Evolutionary conservation across 257 asterid genomes (phyloP), one percentile per base, ranked within the genome.

Genomic region (Solanum appendiculatum): DNA sequence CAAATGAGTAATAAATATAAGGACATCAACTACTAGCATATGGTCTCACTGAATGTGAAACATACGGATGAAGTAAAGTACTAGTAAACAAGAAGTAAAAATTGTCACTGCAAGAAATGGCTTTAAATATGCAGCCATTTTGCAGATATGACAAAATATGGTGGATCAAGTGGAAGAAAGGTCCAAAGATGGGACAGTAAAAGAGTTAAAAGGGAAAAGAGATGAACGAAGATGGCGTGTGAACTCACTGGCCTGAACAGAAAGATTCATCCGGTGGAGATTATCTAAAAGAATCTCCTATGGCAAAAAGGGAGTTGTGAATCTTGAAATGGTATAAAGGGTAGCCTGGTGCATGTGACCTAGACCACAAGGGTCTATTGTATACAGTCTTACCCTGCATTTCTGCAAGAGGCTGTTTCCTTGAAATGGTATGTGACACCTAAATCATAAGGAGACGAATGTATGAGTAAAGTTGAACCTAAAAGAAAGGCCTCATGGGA

Each of bases 71-170:
- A 16, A 84, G 3, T n/a, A n/a, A 16, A 84, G 27, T 40, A 82
- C 68, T 10, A 83, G 51, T 25, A 63, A 58, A 20, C 54, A 83
- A 34, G 51, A 36, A 36, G 73, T 83, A 46, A 13, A 80, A 46
- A 10, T 82, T 42, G 89, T 74, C 84, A 87, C 8, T 36, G 89
- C 86, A 78, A 40, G 25, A 36, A 84, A 88, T 16, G 86, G 89
- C 91, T 90, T 89, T 40, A 70, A 91, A 91, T 91, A 91, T 81
- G 88, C 93, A 89, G 93, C 93, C 89, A 36, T 78, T 86, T 84
- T 54, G 68, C 64, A 75, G 86, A 64, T 21, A 48, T 81, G 85
- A 81, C 85, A 81, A 33, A 81, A 42, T 46, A 18, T 8, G 85
- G 40, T 16, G 66, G 42, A 18, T 80, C 20, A 80, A 48, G 75